These are phyloP conservation scores for Aspergillus sclerotioniger DNA, from an alignment of 495 filamentous ascomycete species.

Conservation along the genomic window DNA sequence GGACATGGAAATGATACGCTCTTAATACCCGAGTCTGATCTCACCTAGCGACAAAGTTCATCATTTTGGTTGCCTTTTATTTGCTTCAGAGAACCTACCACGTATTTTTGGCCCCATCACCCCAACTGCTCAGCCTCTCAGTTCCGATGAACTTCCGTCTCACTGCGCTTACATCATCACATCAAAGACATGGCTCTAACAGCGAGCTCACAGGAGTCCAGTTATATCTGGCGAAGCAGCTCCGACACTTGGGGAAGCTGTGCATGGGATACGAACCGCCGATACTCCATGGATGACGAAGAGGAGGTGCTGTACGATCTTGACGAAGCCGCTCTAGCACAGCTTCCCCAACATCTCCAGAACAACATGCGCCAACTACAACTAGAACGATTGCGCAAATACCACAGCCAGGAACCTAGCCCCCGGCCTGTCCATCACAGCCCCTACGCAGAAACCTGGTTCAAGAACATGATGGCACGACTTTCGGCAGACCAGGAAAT, in stretches of 20 bases:
- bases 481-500: constrained; percentile 6
- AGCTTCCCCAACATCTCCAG: constrained; percentile 25
- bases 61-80: neutral
- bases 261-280: neutral
- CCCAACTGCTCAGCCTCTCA: neutral
- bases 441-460: constrained; percentile 14
- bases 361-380: constrained; percentile 28
- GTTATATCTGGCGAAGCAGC: neutral
- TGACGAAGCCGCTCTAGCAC: constrained; percentile 21
- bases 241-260: neutral
- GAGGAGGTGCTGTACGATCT: constrained; percentile 28
- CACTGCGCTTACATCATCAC: neutral
- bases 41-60: too few relatives aligned
- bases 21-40: too few relatives aligned
- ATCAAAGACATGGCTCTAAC: neutral
- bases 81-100: neutral
- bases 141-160: neutral
- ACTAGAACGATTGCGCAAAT: constrained; percentile 18
- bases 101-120: neutral
- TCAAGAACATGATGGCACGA: constrained; percentile 13
- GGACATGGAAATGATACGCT: too few relatives aligned
- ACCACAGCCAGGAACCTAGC: constrained; percentile 6
- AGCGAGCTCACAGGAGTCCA: neutral
- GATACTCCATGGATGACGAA: constrained; percentile 19
- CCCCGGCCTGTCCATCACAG: neutral